Evolutionary conservation across 345 rosid genomes (phyloP).

Genomic region (Durio zibethinus): DNA sequence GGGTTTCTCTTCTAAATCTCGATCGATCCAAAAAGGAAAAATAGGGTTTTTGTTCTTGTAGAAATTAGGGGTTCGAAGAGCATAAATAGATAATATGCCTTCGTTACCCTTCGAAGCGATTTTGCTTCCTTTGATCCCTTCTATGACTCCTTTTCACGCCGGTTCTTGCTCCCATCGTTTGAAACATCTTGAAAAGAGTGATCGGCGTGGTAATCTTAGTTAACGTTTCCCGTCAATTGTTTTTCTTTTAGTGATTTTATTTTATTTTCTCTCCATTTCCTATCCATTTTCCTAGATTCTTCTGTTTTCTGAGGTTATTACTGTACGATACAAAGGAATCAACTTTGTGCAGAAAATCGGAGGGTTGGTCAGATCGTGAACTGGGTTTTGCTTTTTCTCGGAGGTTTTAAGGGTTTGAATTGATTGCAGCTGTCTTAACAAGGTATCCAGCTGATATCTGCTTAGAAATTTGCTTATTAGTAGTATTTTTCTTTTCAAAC

Average conservation of each 20-base stretch:
- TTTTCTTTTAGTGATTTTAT: neutral
- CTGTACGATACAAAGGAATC: neutral
- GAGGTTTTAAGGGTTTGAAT: neutral
- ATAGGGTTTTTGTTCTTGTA: constrained; percentile 27
- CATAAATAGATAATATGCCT: constrained; percentile 63
- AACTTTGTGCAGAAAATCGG: neutral
- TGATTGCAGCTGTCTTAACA: neutral
- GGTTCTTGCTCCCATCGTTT: constrained; percentile 73
- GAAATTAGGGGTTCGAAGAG: constrained; percentile 72
- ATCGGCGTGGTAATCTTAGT: constrained; percentile 98
- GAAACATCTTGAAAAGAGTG: constrained; percentile 81
- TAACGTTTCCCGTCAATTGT: constrained; percentile 34
- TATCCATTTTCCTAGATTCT: neutral
- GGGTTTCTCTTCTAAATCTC: constrained; percentile 2
- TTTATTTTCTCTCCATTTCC: neutral
- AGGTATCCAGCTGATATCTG: constrained; percentile 2
- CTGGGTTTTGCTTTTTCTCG: neutral
- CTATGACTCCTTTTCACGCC: constrained; percentile 50
- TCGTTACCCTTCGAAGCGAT: constrained; percentile 55
- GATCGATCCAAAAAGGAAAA: constrained; percentile 10
- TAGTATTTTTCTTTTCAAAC: neutral
- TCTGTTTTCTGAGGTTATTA: neutral
- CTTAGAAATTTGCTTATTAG: neutral
- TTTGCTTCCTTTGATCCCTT: constrained; percentile 43
- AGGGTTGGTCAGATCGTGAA: constrained; percentile 6